A percentile compares a stretch with the other conserved stretches of the same genome.
Conservation (phyloP, 2,329 filamentous ascomycete species). For the Westerdykella ornata region DNA sequence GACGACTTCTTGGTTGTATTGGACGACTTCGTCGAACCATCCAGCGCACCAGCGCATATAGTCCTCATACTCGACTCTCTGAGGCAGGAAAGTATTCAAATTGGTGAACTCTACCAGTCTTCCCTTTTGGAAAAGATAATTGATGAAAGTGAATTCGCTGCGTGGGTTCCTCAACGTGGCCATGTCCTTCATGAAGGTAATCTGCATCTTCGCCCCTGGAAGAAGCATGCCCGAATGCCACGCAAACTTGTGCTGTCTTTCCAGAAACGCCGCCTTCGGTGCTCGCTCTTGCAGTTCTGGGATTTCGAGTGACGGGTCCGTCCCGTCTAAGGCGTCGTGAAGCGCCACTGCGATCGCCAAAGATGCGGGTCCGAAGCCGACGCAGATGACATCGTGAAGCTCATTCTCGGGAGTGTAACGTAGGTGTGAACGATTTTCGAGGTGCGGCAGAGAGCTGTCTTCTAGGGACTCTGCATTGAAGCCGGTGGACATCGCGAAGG, state of each 20-base stretch:
- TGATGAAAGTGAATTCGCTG: slow-evolving; percentile 90
- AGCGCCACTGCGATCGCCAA: slow-evolving; percentile 83
- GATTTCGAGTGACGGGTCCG: slow-evolving; percentile 28
- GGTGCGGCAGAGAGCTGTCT: slow-evolving; percentile 21
- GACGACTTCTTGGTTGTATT: slow-evolving; percentile 71
- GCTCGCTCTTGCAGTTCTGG: slow-evolving; percentile 33
- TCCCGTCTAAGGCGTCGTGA: slow-evolving; percentile 58
- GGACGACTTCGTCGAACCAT: slow-evolving; percentile 66
- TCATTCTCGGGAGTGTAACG: slow-evolving; percentile 53
- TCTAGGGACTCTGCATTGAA: slow-evolving; percentile 23
- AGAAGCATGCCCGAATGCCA: slow-evolving; percentile 97
- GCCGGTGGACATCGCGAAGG: slow-evolving; percentile 16
- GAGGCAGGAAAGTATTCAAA: slow-evolving; percentile 78
- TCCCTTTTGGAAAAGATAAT: slow-evolving; percentile 77
- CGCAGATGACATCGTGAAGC: slow-evolving; percentile 77
- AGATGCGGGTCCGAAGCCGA: slow-evolving; percentile 89
- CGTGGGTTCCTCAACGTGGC: slow-evolving; percentile 81
- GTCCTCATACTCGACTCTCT: slow-evolving; percentile 85
- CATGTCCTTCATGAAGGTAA: slow-evolving; percentile 94
- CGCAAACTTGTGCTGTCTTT: slow-evolving; percentile 74
- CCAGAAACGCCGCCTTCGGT: slow-evolving; percentile 78
- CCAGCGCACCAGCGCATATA: slow-evolving; percentile 89
- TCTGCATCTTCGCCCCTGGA: slow-evolving; percentile 92
- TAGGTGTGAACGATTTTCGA: slow-evolving; percentile 42
- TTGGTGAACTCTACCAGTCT: slow-evolving; percentile 90